Percentiles rank a stretch among this genome's conserved stretches.
Conservation (phyloP, 768 basidiomycete genomes). For the Calvatia gigantea region DNA sequence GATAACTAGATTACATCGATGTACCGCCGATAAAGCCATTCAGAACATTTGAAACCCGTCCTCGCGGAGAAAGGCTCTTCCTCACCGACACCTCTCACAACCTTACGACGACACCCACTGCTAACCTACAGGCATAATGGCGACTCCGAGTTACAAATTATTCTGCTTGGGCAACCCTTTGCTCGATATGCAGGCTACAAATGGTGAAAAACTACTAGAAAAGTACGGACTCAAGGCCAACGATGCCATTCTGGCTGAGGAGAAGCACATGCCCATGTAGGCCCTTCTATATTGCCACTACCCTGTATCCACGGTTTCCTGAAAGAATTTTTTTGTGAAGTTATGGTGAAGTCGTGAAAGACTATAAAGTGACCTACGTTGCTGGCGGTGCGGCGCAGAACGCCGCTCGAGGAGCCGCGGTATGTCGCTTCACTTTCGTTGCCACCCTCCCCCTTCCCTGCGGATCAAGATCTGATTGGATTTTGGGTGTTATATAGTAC, state of each 20-base stretch:
- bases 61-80: not conserved
- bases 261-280: conserved; percentile 85
- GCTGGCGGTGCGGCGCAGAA: conserved; percentile 98
- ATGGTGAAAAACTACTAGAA: conserved; percentile 78
- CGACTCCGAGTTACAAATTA: conserved; percentile 52
- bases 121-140: conserved; percentile 24
- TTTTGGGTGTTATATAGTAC: conserved; percentile 68
- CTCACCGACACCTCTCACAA: not conserved
- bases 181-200: conserved; percentile 90
- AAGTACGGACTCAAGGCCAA: conserved; percentile 93
- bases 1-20: conserved; percentile 12
- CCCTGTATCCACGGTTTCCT: not conserved
- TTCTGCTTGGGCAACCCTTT: conserved; percentile 96
- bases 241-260: conserved; percentile 93
- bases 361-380: conserved; percentile 81
- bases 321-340: conserved; percentile 34
- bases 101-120: not conserved
- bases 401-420: conserved; percentile 93
- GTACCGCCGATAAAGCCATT: not conserved
- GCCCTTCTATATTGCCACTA: conserved; percentile 20
- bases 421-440: conserved; percentile 39
- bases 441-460: no score
- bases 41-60: not conserved
- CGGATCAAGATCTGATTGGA: no score
- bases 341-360: conserved; percentile 82